Base-by-base conservation (phyloP, 116 monocot genomes). In the Iris pallida region DNA sequence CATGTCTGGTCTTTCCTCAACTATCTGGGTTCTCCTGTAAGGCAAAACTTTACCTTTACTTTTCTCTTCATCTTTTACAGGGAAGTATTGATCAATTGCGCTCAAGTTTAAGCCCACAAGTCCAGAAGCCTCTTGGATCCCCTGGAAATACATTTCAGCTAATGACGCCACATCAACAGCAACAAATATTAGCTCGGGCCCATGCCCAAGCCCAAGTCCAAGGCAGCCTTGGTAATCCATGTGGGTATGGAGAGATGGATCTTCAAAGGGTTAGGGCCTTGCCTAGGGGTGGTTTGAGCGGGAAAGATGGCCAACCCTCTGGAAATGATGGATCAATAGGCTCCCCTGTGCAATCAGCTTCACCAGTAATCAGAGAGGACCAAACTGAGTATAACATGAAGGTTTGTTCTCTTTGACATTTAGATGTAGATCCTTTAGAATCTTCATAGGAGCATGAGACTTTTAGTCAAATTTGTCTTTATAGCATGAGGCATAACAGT, bases 291-390 rank as follows among this genome's bases (percentile, higher is more conserved):
- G 69, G 60, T 54, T 58, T 77, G 40, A 75, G 43, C 66, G 82
- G 78, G 10, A 82, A 82, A 65, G 82, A 82, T 66, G 70, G 73
- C 8, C 77, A 78, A 60, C 69, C 51, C 17, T 51, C 43, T 53
- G 77, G 77, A 69, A 61, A 70, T 65, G 81, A 82, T 16, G 55
- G 72, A 65, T 68, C 68, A 47, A 70, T 78, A 14, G 74, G 82
- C 70, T 78, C 82, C 48, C 82, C 82, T 53, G 57, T 65, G 6
- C 82, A 73, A 55, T 64, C 82, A 59, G 62, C 47, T 64, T 82
- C 78, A 9, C 78, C 82, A 42, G 73, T 70, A 53, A 70, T 82
- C 16, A 74, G 74, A 57, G 53, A 60, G 10, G 71, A 75, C 17
- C 75, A 75, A 65, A 44, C 60, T 47, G 61, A 78, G n/a, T 78